These are phyloP conservation scores for Saccharum hybrid DNA, from an alignment of 202 grass and related monocot genomes.

Conservation along the genomic window DNA sequence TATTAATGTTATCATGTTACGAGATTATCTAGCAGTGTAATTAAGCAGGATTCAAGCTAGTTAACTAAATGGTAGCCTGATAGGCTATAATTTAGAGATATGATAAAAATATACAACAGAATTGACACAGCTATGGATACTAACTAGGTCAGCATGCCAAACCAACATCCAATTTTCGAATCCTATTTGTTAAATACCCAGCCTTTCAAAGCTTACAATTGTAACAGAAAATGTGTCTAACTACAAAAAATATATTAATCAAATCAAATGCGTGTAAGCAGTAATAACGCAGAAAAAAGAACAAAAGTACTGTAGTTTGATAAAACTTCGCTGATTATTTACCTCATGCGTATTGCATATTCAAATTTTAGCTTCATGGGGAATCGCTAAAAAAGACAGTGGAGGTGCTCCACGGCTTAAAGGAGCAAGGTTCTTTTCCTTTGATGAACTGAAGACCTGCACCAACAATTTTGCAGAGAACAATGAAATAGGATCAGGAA, in stretches of 20 bases:
- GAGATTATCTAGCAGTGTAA: not conserved
- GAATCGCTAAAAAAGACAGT: constrained; percentile 58
- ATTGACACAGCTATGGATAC: constrained; percentile 9
- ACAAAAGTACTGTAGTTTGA: constrained; percentile 18
- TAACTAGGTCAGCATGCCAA: not conserved
- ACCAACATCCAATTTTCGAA: not conserved
- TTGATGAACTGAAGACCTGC: constrained; percentile 82
- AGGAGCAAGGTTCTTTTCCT: constrained; percentile 83
- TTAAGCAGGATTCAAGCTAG: too few relatives aligned
- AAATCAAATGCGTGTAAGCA: constrained; percentile 16
- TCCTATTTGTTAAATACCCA: not conserved
- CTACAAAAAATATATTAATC: constrained; percentile 23
- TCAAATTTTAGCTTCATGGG: constrained; percentile 77
- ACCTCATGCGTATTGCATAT: constrained; percentile 31
- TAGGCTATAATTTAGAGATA: not conserved
- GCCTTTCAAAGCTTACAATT: constrained; percentile 14
- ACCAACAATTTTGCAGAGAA: constrained; percentile 77
- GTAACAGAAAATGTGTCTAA: constrained; percentile 15
- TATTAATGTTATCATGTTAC: not conserved
- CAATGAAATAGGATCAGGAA: constrained; percentile 80
- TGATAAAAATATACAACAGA: constrained; percentile 11
- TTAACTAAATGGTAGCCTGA: too few relatives aligned
- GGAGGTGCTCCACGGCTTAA: constrained; percentile 81
- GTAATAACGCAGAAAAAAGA: constrained; percentile 31
- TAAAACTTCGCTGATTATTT: constrained; percentile 25